phyloP scores from a whole-genome alignment of 2,329 filamentous ascomycete genomes.

The Pestalotiopsis sp. region DNA sequence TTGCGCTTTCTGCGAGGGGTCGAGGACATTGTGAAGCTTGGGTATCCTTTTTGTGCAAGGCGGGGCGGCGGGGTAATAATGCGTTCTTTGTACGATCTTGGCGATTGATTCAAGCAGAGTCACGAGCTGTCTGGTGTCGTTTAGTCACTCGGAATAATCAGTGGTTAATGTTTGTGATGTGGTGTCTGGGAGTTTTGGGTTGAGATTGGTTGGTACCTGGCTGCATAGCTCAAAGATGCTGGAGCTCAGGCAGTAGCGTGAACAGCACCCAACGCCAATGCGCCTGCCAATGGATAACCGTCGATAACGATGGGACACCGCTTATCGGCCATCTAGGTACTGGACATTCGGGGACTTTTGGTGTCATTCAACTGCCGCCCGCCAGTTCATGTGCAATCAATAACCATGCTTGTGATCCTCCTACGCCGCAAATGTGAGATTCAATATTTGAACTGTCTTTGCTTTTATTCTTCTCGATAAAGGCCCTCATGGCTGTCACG shows the following conservation, averaged over 20 bases:
- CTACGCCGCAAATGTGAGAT: too few species aligned
- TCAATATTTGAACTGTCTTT: too few species aligned
- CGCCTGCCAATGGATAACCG: not conserved
- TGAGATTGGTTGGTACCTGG: not conserved
- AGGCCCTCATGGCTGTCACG: not conserved
- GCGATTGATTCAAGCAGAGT: not conserved
- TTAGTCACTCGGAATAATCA: too few species aligned
- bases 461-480: too few species aligned
- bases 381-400: not conserved
- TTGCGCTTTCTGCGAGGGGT: conserved; percentile 36
- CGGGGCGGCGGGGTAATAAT: not conserved
- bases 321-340: conserved; percentile 2
- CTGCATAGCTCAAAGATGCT: not conserved
- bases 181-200: too few species aligned
- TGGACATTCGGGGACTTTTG: not conserved
- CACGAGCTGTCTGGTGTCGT: too few species aligned
- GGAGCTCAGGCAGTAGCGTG: not conserved
- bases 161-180: too few species aligned
- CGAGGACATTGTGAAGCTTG: conserved; percentile 33
- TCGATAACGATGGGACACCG: not conserved
- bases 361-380: not conserved
- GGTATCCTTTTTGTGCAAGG: not conserved
- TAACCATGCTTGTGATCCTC: not conserved
- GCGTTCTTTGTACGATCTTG: not conserved
- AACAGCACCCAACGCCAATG: not conserved